Evolutionary conservation across 495 filamentous ascomycete genomes (phyloP).

Genomic region (Penicillium psychrofluorescens): DNA sequence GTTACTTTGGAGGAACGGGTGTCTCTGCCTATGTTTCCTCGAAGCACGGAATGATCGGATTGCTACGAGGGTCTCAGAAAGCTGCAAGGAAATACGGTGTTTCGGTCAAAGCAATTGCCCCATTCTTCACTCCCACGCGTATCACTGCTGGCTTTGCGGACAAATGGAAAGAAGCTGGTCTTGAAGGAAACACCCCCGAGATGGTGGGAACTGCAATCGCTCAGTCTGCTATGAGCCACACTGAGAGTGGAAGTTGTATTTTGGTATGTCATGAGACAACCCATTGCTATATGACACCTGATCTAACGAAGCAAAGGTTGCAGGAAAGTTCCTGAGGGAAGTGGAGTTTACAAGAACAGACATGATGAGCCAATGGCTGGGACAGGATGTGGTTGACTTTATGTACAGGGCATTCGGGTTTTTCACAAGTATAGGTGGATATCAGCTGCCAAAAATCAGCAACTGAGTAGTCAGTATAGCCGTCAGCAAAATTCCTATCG

Average conservation of each 20-base stretch:
- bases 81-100: conserved; percentile 11
- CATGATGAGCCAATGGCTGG: conserved; percentile 17
- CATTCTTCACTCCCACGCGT: conserved; percentile 23
- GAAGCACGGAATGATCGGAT: conserved; percentile 23
- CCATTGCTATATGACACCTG: not conserved
- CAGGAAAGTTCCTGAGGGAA: conserved; percentile 18
- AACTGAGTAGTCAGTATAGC: too few relatives aligned
- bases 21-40: conserved; percentile 23
- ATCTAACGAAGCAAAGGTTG: conserved; percentile 9
- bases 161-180: conserved; percentile 12
- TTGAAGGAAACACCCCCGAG: conserved; percentile 17
- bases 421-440: conserved; percentile 23
- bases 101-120: conserved; percentile 21
- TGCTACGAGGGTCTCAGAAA: conserved; percentile 19
- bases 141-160: conserved; percentile 15
- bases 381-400: conserved; percentile 17
- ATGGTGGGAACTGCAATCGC: conserved; percentile 17
- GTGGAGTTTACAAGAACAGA: conserved; percentile 14
- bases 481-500: too few relatives aligned
- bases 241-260: conserved; percentile 9
- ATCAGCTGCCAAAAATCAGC: conserved; percentile 14
- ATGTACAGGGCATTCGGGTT: conserved; percentile 18
- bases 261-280: conserved; percentile 5
- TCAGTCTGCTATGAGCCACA: conserved; percentile 8
- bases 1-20: conserved; percentile 25